Base-by-base conservation (phyloP, 768 basidiomycete genomes). In the Lactarius sp. region DNA sequence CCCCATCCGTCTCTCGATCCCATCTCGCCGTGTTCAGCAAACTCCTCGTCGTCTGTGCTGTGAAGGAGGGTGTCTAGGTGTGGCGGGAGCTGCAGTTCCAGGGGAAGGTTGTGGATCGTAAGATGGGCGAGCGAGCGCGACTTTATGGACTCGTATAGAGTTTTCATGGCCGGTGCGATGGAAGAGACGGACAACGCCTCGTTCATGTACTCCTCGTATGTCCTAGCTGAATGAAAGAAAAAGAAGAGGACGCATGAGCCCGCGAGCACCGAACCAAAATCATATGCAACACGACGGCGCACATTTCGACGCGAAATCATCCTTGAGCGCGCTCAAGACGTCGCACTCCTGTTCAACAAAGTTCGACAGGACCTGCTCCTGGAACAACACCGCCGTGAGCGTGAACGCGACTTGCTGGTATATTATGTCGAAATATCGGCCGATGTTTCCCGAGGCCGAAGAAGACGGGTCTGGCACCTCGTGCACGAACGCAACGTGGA, bases 381-480 rank as follows among this genome's bases (percentile, higher is more conserved):
- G 90, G 69, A 88, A 95, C 50, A 98, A 79, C 9, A 95, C 93
- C 6, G 96, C 97, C 2, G 95, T 93, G 66, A 93, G 79, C 3
- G 90, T 88, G 76, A 95, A 95, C 0, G 87, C 88, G 60, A 96
- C 82, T 71, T 94, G 93, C 65, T 92, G 84, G 70, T 97, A 97
- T 44, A 97, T 83, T 52, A 87, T 84, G 71, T 96, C 92, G 69
- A 92, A 85, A 71, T 94, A 90, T 71, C 85, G 87, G 54, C 83
- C 77, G 36, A 92, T 77, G 70, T 89, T 90, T 13, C 88, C 88
- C 5, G 86, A 87, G 22, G 86, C 84, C 8, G 88, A 88, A 13
- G 89, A 92, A 9, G 91, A 91, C 9, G 94, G 92, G 73, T 96
- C 93, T 2, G 94, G 94, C 22, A 90, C 79, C 74, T 97, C 94